Percentiles rank a stretch among this genome's conserved stretches.
Conservation (phyloP, 768 basidiomycete species). For the Auricularia sp. region DNA sequence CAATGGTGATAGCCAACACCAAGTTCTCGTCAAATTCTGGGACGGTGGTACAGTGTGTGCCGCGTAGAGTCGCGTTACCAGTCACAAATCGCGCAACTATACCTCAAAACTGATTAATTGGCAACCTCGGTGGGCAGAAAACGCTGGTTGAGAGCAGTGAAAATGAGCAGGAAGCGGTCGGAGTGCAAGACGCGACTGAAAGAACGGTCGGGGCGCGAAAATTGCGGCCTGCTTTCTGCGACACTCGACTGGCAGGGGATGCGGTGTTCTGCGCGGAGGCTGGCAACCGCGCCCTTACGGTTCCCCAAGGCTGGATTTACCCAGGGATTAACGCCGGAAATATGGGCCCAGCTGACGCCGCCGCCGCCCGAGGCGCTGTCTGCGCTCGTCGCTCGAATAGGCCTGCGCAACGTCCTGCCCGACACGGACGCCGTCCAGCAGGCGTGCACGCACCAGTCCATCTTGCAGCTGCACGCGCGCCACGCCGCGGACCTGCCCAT, state of each 20-base stretch:
- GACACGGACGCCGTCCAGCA: slow-evolving; percentile 51
- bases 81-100: too few relatives aligned
- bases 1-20: too few relatives aligned
- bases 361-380: slow-evolving; percentile 61
- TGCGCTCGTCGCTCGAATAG: slow-evolving; percentile 70
- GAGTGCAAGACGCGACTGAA: too few relatives aligned
- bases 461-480: slow-evolving; percentile 43
- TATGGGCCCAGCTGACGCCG: slow-evolving; percentile 64
- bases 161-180: too few relatives aligned
- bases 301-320: neutral
- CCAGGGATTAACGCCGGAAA: slow-evolving; percentile 28
- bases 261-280: neutral
- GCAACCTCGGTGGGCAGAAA: too few relatives aligned
- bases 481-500: slow-evolving; percentile 45
- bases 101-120: too few relatives aligned
- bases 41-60: too few relatives aligned
- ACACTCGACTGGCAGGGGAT: neutral
- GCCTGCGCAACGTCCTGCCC: slow-evolving; percentile 48
- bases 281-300: neutral
- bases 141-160: too few relatives aligned
- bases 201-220: neutral
- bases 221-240: neutral
- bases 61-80: too few relatives aligned
- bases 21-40: too few relatives aligned
- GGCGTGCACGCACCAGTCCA: slow-evolving; percentile 73